Conservation (phyloP, 2,329 filamentous ascomycete species). For the Acrocalymma vagum region DNA sequence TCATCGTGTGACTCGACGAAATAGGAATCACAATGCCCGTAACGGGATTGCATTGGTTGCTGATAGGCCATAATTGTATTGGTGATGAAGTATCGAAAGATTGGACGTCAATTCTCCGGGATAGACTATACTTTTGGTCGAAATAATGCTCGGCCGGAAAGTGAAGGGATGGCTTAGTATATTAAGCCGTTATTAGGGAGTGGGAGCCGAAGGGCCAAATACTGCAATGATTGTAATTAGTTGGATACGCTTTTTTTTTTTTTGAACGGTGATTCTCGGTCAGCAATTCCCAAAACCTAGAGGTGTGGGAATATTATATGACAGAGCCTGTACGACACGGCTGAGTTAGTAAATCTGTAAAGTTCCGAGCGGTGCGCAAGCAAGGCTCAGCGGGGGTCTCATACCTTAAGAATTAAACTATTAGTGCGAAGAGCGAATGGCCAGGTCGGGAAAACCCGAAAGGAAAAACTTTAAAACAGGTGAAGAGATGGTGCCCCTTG, state of each 20-base stretch:
- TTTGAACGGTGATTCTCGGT: constrained; percentile 52
- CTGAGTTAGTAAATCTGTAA: constrained; percentile 22
- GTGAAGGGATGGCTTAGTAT: constrained; percentile 52
- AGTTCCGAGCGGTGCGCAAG: constrained; percentile 13
- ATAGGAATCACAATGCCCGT: constrained; percentile 73
- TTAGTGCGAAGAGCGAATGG: constrained; percentile 52
- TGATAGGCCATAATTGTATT: constrained; percentile 64
- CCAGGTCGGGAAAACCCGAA: constrained; percentile 42
- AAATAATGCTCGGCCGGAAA: constrained; percentile 30
- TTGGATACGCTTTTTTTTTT: constrained; percentile 59
- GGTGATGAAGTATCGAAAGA: constrained; percentile 48
- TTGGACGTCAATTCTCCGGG: constrained; percentile 58
- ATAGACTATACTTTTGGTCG: constrained; percentile 48
- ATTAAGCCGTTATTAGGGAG: constrained; percentile 56
- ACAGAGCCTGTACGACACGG: constrained; percentile 43
- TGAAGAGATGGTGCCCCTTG: constrained; percentile 46
- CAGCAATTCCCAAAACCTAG: constrained; percentile 43
- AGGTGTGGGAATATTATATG: constrained; percentile 42
- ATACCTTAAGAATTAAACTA: constrained; percentile 61
- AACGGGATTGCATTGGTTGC: constrained; percentile 59
- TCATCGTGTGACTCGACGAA: constrained; percentile 71
- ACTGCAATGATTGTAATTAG: constrained; percentile 65
- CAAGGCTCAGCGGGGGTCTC: constrained; percentile 31
- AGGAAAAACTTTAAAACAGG: constrained; percentile 40
- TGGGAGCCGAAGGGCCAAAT: constrained; percentile 58